Evolutionary conservation across 2,329 filamentous ascomycete species (phyloP).

Genomic region (Mollisia scopiformis): DNA sequence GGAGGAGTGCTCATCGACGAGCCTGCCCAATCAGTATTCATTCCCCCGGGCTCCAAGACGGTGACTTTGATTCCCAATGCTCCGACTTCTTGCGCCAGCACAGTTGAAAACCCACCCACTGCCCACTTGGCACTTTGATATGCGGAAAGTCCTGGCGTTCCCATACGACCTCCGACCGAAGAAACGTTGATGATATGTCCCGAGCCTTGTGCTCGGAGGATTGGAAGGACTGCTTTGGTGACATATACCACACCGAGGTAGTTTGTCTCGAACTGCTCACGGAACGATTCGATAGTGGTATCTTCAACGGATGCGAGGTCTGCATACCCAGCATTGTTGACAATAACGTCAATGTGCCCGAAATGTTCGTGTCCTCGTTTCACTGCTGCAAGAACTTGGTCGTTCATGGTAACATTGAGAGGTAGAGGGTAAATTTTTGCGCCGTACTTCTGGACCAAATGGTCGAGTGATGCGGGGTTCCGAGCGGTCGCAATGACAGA

Average conservation of each 20-base stretch:
- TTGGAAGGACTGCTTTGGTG: slow-evolving; percentile 45
- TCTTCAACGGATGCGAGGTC: slow-evolving; percentile 54
- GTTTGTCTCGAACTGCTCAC: slow-evolving; percentile 58
- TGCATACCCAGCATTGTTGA: slow-evolving; percentile 53
- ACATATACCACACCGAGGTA: slow-evolving; percentile 59
- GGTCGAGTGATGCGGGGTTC: slow-evolving; percentile 38
- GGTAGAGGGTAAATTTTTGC: slow-evolving; percentile 49
- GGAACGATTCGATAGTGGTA: slow-evolving; percentile 48
- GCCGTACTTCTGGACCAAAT: slow-evolving; percentile 42
- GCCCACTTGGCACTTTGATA: slow-evolving; percentile 46
- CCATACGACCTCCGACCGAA: slow-evolving; percentile 39
- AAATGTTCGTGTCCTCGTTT: slow-evolving; percentile 48
- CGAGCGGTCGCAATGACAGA: slow-evolving; percentile 50
- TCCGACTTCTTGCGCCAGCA: slow-evolving; percentile 37
- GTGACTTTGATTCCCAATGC: slow-evolving; percentile 40
- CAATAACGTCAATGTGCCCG: slow-evolving; percentile 49
- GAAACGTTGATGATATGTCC: slow-evolving; percentile 44
- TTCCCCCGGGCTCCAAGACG: slow-evolving; percentile 43
- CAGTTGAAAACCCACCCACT: slow-evolving; percentile 40
- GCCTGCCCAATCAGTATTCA: slow-evolving; percentile 42
- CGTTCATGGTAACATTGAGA: slow-evolving; percentile 56
- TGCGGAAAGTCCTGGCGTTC: slow-evolving; percentile 37
- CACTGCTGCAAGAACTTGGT: slow-evolving; percentile 37
- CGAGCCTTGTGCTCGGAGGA: slow-evolving; percentile 36
- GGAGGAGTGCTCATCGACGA: slow-evolving; percentile 28